Conservation (phyloP, 352 stramenopile genomes). For the Globisporangium middletonii region DNA sequence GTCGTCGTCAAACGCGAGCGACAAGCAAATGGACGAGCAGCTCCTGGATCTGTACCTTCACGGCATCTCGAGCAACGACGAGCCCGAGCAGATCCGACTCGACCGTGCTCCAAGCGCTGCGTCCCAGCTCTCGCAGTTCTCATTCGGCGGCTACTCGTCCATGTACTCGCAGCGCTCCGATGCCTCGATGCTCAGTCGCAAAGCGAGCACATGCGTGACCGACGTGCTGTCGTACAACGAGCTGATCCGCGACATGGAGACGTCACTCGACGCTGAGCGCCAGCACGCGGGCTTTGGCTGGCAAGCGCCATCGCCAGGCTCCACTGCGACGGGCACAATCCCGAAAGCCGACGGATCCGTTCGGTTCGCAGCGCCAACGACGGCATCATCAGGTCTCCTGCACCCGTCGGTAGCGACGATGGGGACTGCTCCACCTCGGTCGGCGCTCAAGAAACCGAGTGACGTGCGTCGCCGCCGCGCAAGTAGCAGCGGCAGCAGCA, state of each 20-base stretch:
- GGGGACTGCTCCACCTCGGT: constrained; percentile 6
- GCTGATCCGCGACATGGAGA: constrained; percentile 60
- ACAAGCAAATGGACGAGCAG: constrained; percentile 48
- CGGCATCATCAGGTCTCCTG: neutral
- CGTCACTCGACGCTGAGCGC: constrained; percentile 4
- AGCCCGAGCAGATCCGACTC: neutral
- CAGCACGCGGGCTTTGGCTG: neutral
- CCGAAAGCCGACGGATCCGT: constrained; percentile 4
- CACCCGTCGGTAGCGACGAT: constrained; percentile 1
- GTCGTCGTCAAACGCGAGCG: constrained; percentile 7
- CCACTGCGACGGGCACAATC: neutral
- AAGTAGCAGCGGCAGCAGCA: neutral
- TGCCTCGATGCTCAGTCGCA: constrained; percentile 33
- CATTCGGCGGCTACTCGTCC: constrained; percentile 8
- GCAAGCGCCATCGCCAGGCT: neutral
- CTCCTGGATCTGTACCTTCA: constrained; percentile 52
- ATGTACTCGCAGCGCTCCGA: constrained; percentile 19
- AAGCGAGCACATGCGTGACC: constrained; percentile 48
- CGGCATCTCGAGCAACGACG: constrained; percentile 36
- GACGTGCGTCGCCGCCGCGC: neutral
- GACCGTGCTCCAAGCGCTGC: constrained; percentile 12
- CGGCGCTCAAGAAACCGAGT: constrained; percentile 5
- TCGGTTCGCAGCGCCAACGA: constrained; percentile 4
- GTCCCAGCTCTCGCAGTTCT: constrained; percentile 21
- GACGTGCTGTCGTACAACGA: constrained; percentile 60